Evolutionary conservation across 768 basidiomycete species (phyloP), one percentile per base, ranked within the genome.

Genomic region (Collybiopsis confluens): DNA sequence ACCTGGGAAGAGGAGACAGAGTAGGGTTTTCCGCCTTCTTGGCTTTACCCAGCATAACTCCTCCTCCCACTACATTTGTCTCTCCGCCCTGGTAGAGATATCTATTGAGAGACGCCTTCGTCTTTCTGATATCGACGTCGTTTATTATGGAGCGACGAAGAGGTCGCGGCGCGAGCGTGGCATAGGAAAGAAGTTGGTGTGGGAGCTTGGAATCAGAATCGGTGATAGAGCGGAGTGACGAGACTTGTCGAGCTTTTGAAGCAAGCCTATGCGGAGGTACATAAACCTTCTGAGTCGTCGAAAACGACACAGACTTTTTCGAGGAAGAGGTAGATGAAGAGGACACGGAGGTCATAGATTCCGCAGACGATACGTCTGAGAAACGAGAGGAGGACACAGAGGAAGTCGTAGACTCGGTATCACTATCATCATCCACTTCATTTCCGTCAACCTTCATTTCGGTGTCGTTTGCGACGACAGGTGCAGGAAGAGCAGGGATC

Each of bases 341-440:
- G 3, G 43, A 45, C n/a, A 53, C 33, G 33, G 52, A 53, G 23
- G 43, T 53, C 27, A 53, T 33, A 9, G 33, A 53, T 53, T 53
- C 52, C 3, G 41, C 33, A 18, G 52, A 40, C 20, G 40, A 53
- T 15, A 28, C 43, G 13, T 48, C 47, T 21, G 50, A 52, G 40
- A 52, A 52, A 23, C 42, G 27, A 45, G 52, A 36, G 20, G 52
- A 45, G 4, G 52, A 42, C 15, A 23, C 10, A 11, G 51, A 42
- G 30, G 33, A 40, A 28, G n/a, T 27, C 2, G 42, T 40, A 6
- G 27, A 26, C 9, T 53, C 52, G 16, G 42, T 42, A 30, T 53
- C 52, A 33, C n/a, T 24, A 10, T 37, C 35, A 15, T 20, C 11
- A 48, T 48, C 35, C 45, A 46, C 30, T 6, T 33, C 45, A 23